Evolutionary conservation across 345 rosid genomes (phyloP).

Genomic region (Eucalyptus guilfoylei): DNA sequence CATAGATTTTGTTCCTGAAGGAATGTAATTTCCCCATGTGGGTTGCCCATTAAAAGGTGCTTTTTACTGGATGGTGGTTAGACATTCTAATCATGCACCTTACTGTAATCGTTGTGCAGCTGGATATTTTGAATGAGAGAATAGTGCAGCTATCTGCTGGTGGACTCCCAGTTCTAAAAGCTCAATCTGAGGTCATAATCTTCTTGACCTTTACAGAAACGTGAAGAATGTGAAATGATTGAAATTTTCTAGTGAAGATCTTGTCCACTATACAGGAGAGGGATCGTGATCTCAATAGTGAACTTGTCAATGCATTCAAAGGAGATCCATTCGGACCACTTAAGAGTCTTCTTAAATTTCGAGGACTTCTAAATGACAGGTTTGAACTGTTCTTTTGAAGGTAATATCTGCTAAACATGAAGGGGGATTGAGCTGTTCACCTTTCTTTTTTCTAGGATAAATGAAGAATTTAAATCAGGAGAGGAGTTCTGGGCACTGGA

Average conservation of each 20-base stretch:
- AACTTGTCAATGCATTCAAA: conserved; percentile 15
- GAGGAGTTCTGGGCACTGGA: conserved; percentile 86
- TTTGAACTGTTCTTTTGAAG: not conserved
- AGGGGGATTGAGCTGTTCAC: not conserved
- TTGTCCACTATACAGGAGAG: conserved; percentile 17
- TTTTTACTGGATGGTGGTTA: not conserved
- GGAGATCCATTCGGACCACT: conserved; percentile 48
- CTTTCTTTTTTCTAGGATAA: conserved; percentile 25
- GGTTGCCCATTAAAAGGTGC: not conserved
- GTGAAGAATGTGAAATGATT: not conserved
- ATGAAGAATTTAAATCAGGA: conserved; percentile 54
- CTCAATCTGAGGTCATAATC: conserved; percentile 11
- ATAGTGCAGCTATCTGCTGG: conserved; percentile 20
- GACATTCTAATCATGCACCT: not conserved
- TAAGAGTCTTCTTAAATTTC: conserved; percentile 29
- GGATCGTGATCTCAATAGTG: conserved; percentile 5
- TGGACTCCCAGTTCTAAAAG: conserved; percentile 7
- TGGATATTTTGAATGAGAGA: conserved; percentile 75
- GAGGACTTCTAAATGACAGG: conserved; percentile 62
- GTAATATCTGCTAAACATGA: not conserved
- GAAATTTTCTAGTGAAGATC: not conserved
- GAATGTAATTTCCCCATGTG: not conserved
- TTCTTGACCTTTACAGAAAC: not conserved
- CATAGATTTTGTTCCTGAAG: not conserved
- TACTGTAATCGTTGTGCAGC: conserved; percentile 31